Evolutionary conservation across 495 filamentous ascomycete genomes (phyloP).

Genomic region (Rostrohypoxylon terebratum): DNA sequence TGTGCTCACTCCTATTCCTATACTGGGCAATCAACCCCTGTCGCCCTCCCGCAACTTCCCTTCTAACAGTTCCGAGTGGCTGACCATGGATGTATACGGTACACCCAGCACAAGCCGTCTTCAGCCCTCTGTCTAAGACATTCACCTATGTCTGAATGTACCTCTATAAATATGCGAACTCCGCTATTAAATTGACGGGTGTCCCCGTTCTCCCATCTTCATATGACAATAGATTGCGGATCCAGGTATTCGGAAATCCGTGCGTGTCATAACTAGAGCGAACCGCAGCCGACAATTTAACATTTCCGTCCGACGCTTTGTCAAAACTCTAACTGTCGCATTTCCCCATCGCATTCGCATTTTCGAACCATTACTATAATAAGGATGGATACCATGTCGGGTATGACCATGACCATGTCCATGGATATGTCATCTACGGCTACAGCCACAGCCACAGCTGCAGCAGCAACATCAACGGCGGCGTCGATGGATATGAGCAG

Average conservation of each 20-base stretch:
- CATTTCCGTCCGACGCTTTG: slow-evolving; percentile 5
- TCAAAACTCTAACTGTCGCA: slow-evolving; percentile 9
- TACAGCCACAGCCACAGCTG: neutral
- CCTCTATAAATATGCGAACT: neutral
- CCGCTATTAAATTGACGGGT: slow-evolving; percentile 17
- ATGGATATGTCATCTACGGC: slow-evolving; percentile 7
- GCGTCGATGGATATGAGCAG: slow-evolving; percentile 29
- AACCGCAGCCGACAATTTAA: neutral
- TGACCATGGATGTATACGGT: neutral
- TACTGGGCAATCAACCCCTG: slow-evolving; percentile 16
- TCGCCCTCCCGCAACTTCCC: slow-evolving; percentile 8
- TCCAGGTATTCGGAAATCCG: slow-evolving; percentile 25
- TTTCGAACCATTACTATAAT: neutral
- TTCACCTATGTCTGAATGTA: neutral
- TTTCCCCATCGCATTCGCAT: neutral
- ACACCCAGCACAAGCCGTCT: neutral
- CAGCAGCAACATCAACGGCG: slow-evolving; percentile 12
- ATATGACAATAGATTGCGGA: slow-evolving; percentile 23
- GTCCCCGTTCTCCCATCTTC: neutral
- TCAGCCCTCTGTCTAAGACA: neutral
- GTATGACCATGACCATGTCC: slow-evolving; percentile 13
- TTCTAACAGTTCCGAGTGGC: slow-evolving; percentile 2
- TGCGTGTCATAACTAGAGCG: too few relatives aligned
- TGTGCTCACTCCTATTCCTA: slow-evolving; percentile 28
- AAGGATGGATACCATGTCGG: slow-evolving; percentile 29